Conservation (phyloP, 129 eudicot species). For the Helianthus annuus region DNA sequence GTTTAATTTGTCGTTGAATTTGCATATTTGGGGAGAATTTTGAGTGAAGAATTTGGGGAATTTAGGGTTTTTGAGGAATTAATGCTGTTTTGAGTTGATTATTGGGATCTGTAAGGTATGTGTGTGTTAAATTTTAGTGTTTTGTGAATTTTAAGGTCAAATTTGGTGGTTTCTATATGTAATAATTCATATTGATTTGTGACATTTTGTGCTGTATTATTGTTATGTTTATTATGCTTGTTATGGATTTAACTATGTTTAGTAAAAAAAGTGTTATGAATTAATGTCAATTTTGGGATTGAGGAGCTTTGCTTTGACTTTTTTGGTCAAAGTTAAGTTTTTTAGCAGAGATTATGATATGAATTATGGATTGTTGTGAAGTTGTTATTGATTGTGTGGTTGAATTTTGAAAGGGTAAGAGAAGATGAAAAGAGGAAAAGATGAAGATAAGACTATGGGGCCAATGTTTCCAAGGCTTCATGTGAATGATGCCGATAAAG, state of each 20-base stretch:
- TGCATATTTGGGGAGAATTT: no score
- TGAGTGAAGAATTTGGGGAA: no score
- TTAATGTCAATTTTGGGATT: slow-evolving; percentile 12
- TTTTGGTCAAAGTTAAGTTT: slow-evolving; percentile 3
- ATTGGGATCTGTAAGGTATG: slow-evolving; percentile 31
- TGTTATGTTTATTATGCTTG: background rate
- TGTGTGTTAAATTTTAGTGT: background rate
- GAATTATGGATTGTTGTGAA: background rate
- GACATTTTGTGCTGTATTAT: background rate
- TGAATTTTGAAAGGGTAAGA: slow-evolving; percentile 20
- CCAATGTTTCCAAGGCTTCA: slow-evolving; percentile 99
- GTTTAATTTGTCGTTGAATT: no score
- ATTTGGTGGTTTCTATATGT: background rate
- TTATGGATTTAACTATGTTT: background rate
- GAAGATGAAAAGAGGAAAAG: slow-evolving; percentile 86
- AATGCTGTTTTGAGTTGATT: slow-evolving; percentile 23
- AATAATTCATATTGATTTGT: no score
- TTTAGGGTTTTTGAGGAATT: slow-evolving; percentile 19
- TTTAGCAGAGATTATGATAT: background rate
- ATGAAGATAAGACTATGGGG: slow-evolving; percentile 78
- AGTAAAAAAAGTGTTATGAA: background rate
- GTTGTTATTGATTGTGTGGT: slow-evolving; percentile 17
- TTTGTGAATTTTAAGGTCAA: background rate
- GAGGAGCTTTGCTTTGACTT: slow-evolving; percentile 1
- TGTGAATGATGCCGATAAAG: slow-evolving; percentile 93